Base-by-base conservation (phyloP, 164 flowering plant species). In the Chimonanthus salicifolius region DNA sequence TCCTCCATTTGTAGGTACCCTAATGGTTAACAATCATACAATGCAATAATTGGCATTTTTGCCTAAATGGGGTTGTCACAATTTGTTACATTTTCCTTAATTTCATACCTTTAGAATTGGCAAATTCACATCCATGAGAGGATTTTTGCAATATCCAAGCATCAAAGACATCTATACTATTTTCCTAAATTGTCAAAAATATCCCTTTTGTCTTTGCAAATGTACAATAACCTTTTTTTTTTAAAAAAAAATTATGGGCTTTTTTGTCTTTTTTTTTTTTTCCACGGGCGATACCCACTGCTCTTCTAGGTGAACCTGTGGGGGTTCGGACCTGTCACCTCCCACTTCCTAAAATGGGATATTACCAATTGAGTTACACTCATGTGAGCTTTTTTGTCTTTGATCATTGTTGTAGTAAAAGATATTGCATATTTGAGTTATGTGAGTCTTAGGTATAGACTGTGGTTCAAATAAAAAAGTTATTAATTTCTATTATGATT, bases 1-100 rank as follows among this genome's bases (percentile, higher is more conserved):
- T 66, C 48, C 18, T 5, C 44, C 10, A 20, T 44, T 18, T 9
- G 50, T n/a, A 76, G 67, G 60, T 78, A 54, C 81, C 77, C 75
- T 54, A 68, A 76, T n/a, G 62, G 45, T 70, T 74, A 63, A 71
- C 58, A 65, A 78, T 74, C 73, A 77, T 68, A 66, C 44, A 69
- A 20, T 66, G 68, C 33, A 65, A 73, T 49, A 64, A 60, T 71
- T 45, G 51, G 45, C 45, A 8, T 44, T 62, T 62, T 60, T 54
- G 44, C 16, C 63, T 7, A 21, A 8, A 48, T 21, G 47, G 70
- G 54, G 15, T 46, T n/a, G 3, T 21, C 46, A 69, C 49, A 18
- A 49, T 45, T 21, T 49, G 21, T 7, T 49, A 8, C 50, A 69
- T 49, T 11, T 10, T 43, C 62, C 62, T 2, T 43, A 68, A 7